Evolutionary conservation across 2,329 filamentous ascomycete species (phyloP).

Genomic region (Ambrosiella cleistominuta): DNA sequence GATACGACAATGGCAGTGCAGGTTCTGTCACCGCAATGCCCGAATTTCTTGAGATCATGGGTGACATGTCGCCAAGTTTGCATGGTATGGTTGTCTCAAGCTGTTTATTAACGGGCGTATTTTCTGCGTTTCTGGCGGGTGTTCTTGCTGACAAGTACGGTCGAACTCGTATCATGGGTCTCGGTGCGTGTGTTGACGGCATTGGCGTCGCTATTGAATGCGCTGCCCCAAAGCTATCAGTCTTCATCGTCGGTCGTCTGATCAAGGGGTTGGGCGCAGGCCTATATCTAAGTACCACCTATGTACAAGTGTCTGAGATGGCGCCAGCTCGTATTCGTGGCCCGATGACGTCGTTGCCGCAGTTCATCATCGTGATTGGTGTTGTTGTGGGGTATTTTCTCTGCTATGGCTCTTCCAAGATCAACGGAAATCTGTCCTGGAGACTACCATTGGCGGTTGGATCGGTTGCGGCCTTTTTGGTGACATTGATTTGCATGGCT

Average conservation of each 20-base stretch:
- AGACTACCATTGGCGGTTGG: slow-evolving; percentile 31
- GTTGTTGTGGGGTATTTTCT: slow-evolving; percentile 40
- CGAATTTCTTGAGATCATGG: slow-evolving; percentile 31
- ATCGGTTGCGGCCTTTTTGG: slow-evolving; percentile 20
- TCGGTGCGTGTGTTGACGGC: slow-evolving; percentile 35
- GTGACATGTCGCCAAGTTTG: slow-evolving; percentile 33
- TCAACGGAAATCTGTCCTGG: slow-evolving; percentile 35
- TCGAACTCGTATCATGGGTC: slow-evolving; percentile 31
- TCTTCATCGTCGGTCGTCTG: slow-evolving; percentile 37
- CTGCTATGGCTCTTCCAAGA: slow-evolving; percentile 36
- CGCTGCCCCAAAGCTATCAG: slow-evolving; percentile 22
- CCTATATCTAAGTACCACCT: slow-evolving; percentile 34
- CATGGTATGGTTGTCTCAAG: slow-evolving; percentile 43
- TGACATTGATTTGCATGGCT: slow-evolving; percentile 16
- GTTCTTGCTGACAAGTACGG: slow-evolving; percentile 36
- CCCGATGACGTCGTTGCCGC: slow-evolving; percentile 32
- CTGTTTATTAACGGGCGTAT: slow-evolving; percentile 39
- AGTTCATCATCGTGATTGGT: slow-evolving; percentile 34
- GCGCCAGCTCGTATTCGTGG: slow-evolving; percentile 34
- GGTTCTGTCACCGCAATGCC: slow-evolving; percentile 43
- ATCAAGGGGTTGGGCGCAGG: slow-evolving; percentile 41
- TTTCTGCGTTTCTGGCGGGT: slow-evolving; percentile 41
- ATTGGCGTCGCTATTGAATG: slow-evolving; percentile 30
- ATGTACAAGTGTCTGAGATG: slow-evolving; percentile 41
- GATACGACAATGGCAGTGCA: slow-evolving; percentile 32